Base-by-base conservation (phyloP, 192 early-diverging fungal species). In the Coemansia sp. region DNA sequence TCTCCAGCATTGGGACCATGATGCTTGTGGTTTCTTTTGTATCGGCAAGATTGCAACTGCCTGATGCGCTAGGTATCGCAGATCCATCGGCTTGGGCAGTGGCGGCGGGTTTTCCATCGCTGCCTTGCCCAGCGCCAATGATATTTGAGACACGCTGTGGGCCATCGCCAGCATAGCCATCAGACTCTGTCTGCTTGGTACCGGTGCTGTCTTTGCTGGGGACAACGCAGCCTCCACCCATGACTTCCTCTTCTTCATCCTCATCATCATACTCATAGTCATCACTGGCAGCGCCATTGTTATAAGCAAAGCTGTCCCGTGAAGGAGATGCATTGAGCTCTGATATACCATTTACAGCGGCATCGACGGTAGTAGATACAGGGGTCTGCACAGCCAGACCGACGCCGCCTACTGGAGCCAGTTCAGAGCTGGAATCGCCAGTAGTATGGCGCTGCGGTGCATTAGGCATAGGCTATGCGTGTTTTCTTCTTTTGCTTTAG, bases 191-290 rank as follows among this genome's bases (percentile, higher is more conserved):
- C 39, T 13, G 39, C 14, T 42, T 34, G 18, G 19, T 55, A 34
- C 7, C 14, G 8, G 28, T 16, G 30, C 13, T 32, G 53, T 5
- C 1, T 5, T 34, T 34, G 29, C 18, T 27, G 29, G 28, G 29
- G 1, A 55, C 29, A 35, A 71, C 55, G 29, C 70, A 51, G 16
- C 70, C 70, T 27, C 59, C 64, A 28, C 54, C 71, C 45, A 64
- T 50, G 52, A 64, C 71, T 25, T 73, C 69, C 35, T 71, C 70
- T 18, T 66, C 65, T 50, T 67, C 65, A 6, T 62, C 49, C 7
- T 53, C 56, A 32, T 58, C 46, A 35, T 35, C 7, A 39, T 24
- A 36, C 39, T 36, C 60, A 62, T 11, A 48, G 28, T 8, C 32
- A 29, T 22, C 54, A 49, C 35, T 49, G 45, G 36, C 35, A 25